Percentiles rank a stretch among this genome's conserved stretches.
phyloP scores from a whole-genome alignment of 176 grass and related monocot genomes.

The Bothriochloa decipiens region DNA sequence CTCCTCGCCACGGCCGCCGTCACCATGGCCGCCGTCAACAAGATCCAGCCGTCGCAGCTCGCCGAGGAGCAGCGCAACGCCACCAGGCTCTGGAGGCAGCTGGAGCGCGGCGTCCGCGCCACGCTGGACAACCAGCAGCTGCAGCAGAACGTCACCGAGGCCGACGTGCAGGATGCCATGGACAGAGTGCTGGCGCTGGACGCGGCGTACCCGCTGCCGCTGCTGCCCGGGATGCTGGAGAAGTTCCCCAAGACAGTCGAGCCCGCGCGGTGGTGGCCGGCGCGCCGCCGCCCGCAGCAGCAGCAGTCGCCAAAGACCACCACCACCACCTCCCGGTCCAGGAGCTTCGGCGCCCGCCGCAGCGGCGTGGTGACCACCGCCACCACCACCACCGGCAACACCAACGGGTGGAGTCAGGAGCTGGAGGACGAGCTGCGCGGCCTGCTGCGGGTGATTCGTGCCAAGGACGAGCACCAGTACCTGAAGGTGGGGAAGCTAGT shows the following conservation, averaged over 20 bases:
- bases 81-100: conserved; percentile 50
- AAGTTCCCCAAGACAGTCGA: conserved; percentile 58
- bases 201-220: conserved; percentile 56
- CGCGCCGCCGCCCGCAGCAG: neutral
- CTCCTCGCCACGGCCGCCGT: conserved; percentile 40
- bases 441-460: conserved; percentile 39
- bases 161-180: conserved; percentile 25
- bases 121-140: neutral
- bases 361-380: neutral
- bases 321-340: neutral
- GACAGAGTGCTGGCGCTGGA: conserved; percentile 47
- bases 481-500: conserved; percentile 21
- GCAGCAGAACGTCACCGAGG: neutral
- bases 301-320: neutral
- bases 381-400: neutral
- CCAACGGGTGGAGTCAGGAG: conserved; percentile 59
- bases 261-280: conserved; percentile 62
- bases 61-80: conserved; percentile 75
- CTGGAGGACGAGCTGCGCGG: conserved; percentile 62
- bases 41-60: conserved; percentile 71
- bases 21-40: conserved; percentile 49
- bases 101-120: conserved; percentile 43
- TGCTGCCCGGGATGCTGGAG: conserved; percentile 60
- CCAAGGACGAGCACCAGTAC: conserved; percentile 62
- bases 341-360: conserved; percentile 18